Base-by-base conservation (phyloP, 768 basidiomycete genomes). In the Boletus sensibilis region DNA sequence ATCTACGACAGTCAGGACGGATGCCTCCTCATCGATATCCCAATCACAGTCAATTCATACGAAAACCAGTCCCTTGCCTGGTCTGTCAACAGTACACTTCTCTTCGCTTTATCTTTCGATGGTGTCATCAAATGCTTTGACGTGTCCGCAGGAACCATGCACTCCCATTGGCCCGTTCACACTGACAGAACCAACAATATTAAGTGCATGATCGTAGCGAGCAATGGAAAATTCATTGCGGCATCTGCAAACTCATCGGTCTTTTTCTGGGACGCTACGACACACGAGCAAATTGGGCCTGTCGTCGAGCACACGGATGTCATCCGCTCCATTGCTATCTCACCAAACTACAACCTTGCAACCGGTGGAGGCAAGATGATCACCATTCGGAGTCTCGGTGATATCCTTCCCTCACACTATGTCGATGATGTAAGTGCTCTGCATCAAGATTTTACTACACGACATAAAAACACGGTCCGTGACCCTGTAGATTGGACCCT, bases 61-160 rank as follows among this genome's bases (percentile, higher is more conserved):
- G 56, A 39, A 27, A 52, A 63, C 25, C 57, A 54, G 20, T 53
- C 57, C 13, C 58, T 64, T 21, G 38, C 46, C n/a, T 64, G 62
- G 62, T 49, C 18, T 0, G 12, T 2, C 13, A 29, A 44, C 13
- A 18, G 60, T 50, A 52, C 13, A 3, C 34, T 33, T 7, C 52
- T 62, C 40, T 48, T 49, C 13, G 53, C 45, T 12, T 45, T 50
- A n/a, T 62, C 61, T n/a, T 44, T 40, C n/a, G 54, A 46, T 5
- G 60, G 60, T 2, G 38, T 52, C 25, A 37, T 62, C 50, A 51
- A 50, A 25, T 52, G 50, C 29, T 25, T 49, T 13, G 60, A 58
- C 14, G 14, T 53, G 16, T 42, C 53, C 18, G 42, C 53, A 13
- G 41, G 50, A 20, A 14, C 34, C 23, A 13, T 52, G 12, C 27